Conservation (phyloP, 2,329 filamentous ascomycete genomes). For the Fusarium sp. region DNA sequence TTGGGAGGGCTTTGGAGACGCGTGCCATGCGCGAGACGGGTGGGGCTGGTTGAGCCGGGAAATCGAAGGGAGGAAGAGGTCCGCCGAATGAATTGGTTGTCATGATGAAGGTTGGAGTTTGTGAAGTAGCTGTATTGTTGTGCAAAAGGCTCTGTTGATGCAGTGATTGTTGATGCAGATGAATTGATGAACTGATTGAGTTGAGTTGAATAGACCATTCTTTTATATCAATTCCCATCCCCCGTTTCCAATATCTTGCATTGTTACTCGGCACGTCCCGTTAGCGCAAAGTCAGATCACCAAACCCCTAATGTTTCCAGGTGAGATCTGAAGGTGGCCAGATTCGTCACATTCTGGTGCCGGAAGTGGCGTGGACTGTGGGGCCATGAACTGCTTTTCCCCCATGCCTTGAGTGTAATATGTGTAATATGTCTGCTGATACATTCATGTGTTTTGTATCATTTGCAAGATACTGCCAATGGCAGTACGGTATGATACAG, state of each 20-base stretch:
- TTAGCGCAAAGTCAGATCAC: slow-evolving; percentile 22
- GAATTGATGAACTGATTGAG: neutral
- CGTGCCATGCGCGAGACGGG: slow-evolving; percentile 32
- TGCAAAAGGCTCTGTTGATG: neutral
- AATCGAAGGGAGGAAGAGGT: slow-evolving; percentile 37
- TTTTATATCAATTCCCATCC: slow-evolving; percentile 23
- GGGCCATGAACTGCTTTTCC: slow-evolving; percentile 14
- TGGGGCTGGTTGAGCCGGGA: slow-evolving; percentile 18
- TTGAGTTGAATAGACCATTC: neutral
- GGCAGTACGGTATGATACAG: neutral
- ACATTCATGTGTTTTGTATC: neutral
- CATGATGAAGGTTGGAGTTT: slow-evolving; percentile 18
- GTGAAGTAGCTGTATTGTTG: neutral
- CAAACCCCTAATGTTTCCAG: neutral
- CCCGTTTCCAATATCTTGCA: neutral
- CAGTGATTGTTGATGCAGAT: neutral
- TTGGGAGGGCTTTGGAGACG: slow-evolving; percentile 23
- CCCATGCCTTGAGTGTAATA: neutral
- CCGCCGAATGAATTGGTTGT: slow-evolving; percentile 39
- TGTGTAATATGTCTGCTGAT: slow-evolving; percentile 12
- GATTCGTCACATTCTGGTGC: slow-evolving; percentile 20
- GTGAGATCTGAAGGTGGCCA: neutral
- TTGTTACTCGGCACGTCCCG: slow-evolving; percentile 1
- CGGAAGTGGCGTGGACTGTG: slow-evolving; percentile 30
- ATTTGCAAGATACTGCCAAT: neutral